phyloP scores from a whole-genome alignment of 495 filamentous ascomycete genomes.

The Mytilinidion resinicola region DNA sequence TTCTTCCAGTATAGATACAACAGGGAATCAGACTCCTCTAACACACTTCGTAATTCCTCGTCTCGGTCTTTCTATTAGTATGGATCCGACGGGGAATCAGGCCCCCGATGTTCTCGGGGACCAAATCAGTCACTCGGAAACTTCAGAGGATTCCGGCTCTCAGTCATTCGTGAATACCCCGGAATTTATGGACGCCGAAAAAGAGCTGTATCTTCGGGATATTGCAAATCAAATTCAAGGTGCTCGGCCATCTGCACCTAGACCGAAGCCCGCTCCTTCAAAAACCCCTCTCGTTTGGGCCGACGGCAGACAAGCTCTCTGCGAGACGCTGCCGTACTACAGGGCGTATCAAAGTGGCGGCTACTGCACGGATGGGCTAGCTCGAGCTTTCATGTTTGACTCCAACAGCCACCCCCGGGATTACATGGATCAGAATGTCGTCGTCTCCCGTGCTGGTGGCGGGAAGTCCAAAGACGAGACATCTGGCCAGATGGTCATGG shows the following conservation, averaged over 20 bases:
- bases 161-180: no score
- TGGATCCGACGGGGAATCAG: no score
- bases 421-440: slow-evolving; percentile 55
- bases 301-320: slow-evolving; percentile 54
- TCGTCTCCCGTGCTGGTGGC: slow-evolving; percentile 48
- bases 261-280: slow-evolving; percentile 33
- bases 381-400: slow-evolving; percentile 58
- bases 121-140: no score
- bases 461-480: slow-evolving; percentile 27
- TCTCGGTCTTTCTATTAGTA: no score
- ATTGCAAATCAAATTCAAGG: no score
- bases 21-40: no score
- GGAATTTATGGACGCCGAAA: no score
- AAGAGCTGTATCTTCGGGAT: no score
- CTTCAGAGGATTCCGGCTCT: no score
- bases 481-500: slow-evolving; percentile 19
- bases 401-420: slow-evolving; percentile 49
- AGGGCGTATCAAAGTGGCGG: slow-evolving; percentile 54
- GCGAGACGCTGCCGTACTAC: slow-evolving; percentile 64
- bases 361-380: slow-evolving; percentile 44
- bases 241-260: not conserved
- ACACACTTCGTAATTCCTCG: no score
- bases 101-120: no score
- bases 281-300: slow-evolving; percentile 53
- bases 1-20: no score